Evolutionary conservation across 352 stramenopile genomes (phyloP).

Genomic region (Aphanomyces astaci): DNA sequence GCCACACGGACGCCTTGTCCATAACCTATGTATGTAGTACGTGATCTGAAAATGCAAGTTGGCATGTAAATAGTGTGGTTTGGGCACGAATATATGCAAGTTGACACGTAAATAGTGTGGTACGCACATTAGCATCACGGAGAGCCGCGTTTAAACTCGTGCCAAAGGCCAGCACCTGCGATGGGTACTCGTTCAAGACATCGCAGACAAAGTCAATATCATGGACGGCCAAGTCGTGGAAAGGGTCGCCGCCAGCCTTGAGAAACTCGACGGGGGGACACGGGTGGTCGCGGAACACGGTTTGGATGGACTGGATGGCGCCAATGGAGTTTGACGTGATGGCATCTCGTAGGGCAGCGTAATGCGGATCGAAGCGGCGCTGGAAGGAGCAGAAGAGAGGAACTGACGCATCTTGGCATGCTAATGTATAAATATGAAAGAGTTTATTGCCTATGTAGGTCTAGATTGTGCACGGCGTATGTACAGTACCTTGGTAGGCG

Average conservation of each 20-base stretch:
- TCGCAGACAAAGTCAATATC: slow-evolving; percentile 89
- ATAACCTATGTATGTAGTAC: slow-evolving; percentile 33
- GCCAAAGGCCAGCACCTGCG: slow-evolving; percentile 75
- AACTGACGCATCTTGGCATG: slow-evolving; percentile 41
- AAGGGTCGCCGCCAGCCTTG: slow-evolving; percentile 79
- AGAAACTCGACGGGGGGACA: slow-evolving; percentile 84
- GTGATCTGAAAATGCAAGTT: too few species aligned
- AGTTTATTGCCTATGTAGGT: too few species aligned
- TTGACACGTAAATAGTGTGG: neutral
- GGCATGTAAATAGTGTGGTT: neutral
- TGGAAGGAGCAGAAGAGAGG: slow-evolving; percentile 88
- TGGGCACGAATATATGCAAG: slow-evolving; percentile 41
- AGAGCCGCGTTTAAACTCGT: slow-evolving; percentile 69
- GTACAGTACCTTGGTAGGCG: slow-evolving; percentile 36
- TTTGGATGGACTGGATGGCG: slow-evolving; percentile 68
- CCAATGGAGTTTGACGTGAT: slow-evolving; percentile 45
- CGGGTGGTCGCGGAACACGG: slow-evolving; percentile 87
- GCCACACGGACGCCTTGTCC: slow-evolving; percentile 77
- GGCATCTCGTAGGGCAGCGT: slow-evolving; percentile 31
- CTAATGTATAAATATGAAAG: neutral
- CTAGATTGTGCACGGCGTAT: too few species aligned
- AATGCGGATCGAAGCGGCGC: slow-evolving; percentile 86
- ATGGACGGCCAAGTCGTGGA: slow-evolving; percentile 86
- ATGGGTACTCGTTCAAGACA: slow-evolving; percentile 63
- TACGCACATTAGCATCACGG: slow-evolving; percentile 36